Evolutionary conservation across 2,329 filamentous ascomycete genomes (phyloP), one percentile per base, ranked within the genome.

Genomic region (Dactylella cylindrospora): DNA sequence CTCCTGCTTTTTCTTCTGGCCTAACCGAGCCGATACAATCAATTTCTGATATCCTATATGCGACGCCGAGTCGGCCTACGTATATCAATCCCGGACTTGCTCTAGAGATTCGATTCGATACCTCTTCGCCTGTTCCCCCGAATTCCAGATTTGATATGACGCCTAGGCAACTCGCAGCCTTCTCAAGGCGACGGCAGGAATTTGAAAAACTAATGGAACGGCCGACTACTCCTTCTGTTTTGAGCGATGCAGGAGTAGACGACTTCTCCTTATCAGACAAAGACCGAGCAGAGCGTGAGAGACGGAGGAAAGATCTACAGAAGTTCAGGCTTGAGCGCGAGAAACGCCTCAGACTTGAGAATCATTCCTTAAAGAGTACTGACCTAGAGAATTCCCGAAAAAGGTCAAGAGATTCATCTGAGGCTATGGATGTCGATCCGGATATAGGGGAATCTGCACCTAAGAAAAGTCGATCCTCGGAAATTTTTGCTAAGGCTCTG

Each of bases 61-160:
- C 50, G 12, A 64, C 59, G 12, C 59, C 59, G 13, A 33, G 10
- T 19, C 38, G 51, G 9, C 59, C 50, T 3, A 50, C 50, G 13
- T 64, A 64, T 20, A 23, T 64, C 9, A 64, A 64, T 26, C 59
- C 59, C 3, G 59, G 59, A 7, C 23, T 64, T 15, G 50, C 50
- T 1, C 20, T 64, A 7, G 59, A 64, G 26, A 22, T 31, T 13
- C 59, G 59, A 3, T 64, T 54, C 35, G 51, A 64, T 51, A 29
- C 23, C 10, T 41, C 49, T 3, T 64, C 59, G 1, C 40, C 50
- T 7, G 38, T 64, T 2, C 50, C 59, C 13, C 59, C 41, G n/a
- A 41, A 54, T 23, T 53, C 50, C 23, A 32, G 22, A 29, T 54
- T 55, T 12, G 59, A 64, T 50, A 54, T 64, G 49, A 54, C 59